These are phyloP conservation scores for Gentiana dahurica DNA, from an alignment of 257 asterid species.

Conservation along the genomic window DNA sequence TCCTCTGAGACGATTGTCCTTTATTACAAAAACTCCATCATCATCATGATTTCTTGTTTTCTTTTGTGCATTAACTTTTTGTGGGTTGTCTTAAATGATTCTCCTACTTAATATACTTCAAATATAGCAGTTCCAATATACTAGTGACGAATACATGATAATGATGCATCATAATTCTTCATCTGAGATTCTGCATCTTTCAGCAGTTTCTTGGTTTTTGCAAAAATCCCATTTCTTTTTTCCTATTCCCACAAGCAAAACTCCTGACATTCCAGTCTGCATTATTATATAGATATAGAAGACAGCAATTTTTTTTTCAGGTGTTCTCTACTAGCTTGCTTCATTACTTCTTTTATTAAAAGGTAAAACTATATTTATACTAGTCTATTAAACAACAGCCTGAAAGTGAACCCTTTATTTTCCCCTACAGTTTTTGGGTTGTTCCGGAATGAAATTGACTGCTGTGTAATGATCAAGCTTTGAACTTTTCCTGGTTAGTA, in stretches of 20 bases:
- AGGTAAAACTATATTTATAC: conserved; percentile 2
- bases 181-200: conserved; percentile 37
- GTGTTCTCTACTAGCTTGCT: conserved; percentile 13
- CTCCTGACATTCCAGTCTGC: conserved; percentile 21
- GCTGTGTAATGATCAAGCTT: too few species aligned
- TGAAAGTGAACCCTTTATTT: too few species aligned
- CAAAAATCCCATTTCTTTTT: conserved; percentile 21
- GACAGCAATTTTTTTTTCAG: conserved; percentile 11
- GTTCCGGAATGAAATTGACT: too few species aligned
- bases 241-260: conserved; percentile 38
- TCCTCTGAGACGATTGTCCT: conserved; percentile 13
- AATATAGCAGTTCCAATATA: not conserved
- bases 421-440: too few species aligned
- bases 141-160: conserved; percentile 1
- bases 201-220: conserved; percentile 60
- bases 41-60: conserved; percentile 3
- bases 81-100: conserved; percentile 7
- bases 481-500: too few species aligned
- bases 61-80: conserved; percentile 14
- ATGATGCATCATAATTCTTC: conserved; percentile 34
- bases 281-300: conserved; percentile 34
- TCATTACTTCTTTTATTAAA: conserved; percentile 16
- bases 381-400: too few species aligned
- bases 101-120: not conserved
- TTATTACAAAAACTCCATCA: conserved; percentile 4